Conservation (phyloP, 1,139 yeast genomes). For the Cylindricascospora bacillispora region DNA sequence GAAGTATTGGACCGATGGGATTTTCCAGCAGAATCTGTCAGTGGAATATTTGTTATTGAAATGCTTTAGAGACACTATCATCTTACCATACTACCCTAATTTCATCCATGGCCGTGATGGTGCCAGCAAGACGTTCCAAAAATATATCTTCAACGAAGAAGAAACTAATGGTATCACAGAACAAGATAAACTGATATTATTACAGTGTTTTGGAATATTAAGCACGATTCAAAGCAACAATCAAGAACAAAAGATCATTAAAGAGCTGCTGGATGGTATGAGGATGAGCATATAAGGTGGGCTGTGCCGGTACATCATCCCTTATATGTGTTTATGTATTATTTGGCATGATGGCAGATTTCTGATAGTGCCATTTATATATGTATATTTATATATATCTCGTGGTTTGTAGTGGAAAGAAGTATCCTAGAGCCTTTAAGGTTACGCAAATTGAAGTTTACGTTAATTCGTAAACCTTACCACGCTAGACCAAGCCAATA, state of each 20-base stretch:
- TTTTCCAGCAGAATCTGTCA: conserved; percentile 26
- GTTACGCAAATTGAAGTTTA: too few relatives aligned
- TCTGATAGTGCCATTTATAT: too few relatives aligned
- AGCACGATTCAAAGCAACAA: conserved; percentile 38
- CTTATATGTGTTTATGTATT: too few relatives aligned
- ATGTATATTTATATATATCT: too few relatives aligned
- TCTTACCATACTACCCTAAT: conserved; percentile 33
- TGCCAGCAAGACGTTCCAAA: conserved; percentile 15
- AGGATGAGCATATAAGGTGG: conserved; percentile 19
- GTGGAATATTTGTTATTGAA: conserved; percentile 21
- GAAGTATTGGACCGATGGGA: conserved; percentile 16
- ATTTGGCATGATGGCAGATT: too few relatives aligned
- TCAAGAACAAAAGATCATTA: conserved; percentile 37
- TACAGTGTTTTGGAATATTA: conserved; percentile 44
- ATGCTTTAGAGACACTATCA: conserved; percentile 37
- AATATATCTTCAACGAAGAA: conserved; percentile 19
- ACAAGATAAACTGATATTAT: conserved; percentile 27
- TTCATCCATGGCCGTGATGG: conserved; percentile 19
- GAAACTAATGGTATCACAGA: conserved; percentile 18
- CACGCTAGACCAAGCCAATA: too few relatives aligned
- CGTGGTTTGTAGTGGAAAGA: too few relatives aligned
- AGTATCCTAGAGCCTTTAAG: too few relatives aligned
- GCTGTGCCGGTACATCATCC: too few relatives aligned
- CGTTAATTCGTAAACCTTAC: too few relatives aligned
- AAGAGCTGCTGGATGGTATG: conserved; percentile 27